These are phyloP conservation scores for Salix purpurea DNA, from an alignment of 345 rosid genomes.

Conservation along the genomic window DNA sequence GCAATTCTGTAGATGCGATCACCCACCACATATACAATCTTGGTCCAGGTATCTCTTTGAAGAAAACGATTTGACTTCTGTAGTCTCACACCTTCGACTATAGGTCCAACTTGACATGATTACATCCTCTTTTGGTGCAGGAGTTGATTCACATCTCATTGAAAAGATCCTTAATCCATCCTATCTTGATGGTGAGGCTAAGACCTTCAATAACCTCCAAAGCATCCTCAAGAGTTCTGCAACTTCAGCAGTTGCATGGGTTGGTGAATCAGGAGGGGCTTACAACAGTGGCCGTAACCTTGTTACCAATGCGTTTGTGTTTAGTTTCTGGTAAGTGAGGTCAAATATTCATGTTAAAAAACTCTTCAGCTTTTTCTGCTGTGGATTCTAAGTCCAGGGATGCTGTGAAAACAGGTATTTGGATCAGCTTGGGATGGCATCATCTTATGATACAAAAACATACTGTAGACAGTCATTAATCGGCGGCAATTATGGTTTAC, in stretches of 20 bases:
- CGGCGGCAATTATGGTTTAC: conserved; percentile 88
- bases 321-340: conserved; percentile 74
- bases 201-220: conserved; percentile 49
- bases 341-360: neutral
- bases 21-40: conserved; percentile 93
- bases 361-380: neutral
- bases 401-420: conserved; percentile 56
- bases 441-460: conserved; percentile 64
- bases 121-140: conserved; percentile 27
- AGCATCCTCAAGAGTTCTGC: conserved; percentile 45
- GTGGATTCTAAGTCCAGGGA: conserved; percentile 4
- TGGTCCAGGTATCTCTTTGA: conserved; percentile 65
- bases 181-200: conserved; percentile 53
- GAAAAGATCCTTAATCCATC: conserved; percentile 79
- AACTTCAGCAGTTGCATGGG: conserved; percentile 70
- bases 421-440: conserved; percentile 86
- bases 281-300: conserved; percentile 81
- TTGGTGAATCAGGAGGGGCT: conserved; percentile 96
- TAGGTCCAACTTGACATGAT: conserved; percentile 13
- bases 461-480: conserved; percentile 88
- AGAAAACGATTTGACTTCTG: conserved; percentile 4
- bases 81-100: neutral
- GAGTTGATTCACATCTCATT: conserved; percentile 52
- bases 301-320: conserved; percentile 81
- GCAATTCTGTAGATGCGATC: conserved; percentile 45